Conservation (phyloP, 306 rosid genomes). For the Heteromeles arbutifolia region DNA sequence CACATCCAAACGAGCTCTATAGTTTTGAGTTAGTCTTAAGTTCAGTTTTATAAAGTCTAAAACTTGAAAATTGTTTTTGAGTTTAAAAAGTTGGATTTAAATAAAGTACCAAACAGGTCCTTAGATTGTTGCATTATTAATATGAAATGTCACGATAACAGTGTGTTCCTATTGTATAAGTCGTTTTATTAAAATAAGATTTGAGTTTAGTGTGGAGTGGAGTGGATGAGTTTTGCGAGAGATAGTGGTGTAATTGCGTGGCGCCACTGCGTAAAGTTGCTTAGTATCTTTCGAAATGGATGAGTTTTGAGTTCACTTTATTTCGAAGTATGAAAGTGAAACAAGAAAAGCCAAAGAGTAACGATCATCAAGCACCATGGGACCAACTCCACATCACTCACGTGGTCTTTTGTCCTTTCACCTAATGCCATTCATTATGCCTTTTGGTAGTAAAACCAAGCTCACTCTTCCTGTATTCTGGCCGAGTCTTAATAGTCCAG, state of each 20-base stretch:
- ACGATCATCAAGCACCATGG: background rate
- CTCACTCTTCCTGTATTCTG: background rate
- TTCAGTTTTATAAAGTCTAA: no score
- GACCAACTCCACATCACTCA: background rate
- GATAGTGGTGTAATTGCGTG: background rate
- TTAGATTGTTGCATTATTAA: no score
- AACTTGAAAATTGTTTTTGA: no score
- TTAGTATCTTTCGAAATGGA: background rate
- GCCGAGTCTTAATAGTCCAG: background rate
- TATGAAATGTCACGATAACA: no score
- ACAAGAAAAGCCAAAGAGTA: constrained; percentile 2
- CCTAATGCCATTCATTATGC: background rate
- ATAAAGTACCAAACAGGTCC: no score
- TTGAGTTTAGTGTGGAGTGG: no score
- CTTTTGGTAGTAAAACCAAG: background rate
- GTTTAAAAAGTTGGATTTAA: no score
- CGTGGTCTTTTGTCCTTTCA: background rate
- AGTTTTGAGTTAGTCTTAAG: no score
- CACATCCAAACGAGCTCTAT: no score
- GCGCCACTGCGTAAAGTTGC: background rate
- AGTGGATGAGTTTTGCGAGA: background rate
- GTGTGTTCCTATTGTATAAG: fast-evolving
- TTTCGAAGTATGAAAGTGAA: background rate
- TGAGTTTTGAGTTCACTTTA: background rate
- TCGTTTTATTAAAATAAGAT: no score